Evolutionary conservation across 1,284 basidiomycete species (phyloP).

Genomic region (Entoloma clypeatum): DNA sequence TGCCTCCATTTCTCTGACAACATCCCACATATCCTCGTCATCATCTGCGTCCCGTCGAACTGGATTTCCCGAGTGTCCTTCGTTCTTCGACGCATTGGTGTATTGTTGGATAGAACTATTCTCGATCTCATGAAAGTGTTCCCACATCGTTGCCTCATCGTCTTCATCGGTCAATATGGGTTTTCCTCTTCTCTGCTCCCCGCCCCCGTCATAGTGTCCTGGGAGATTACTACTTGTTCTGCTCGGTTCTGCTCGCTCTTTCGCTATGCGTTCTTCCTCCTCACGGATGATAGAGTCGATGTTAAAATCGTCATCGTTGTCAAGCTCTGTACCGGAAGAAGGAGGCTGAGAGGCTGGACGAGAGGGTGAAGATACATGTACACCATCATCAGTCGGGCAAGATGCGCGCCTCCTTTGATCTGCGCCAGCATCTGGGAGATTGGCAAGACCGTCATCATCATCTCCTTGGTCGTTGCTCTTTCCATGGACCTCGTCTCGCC

Average conservation of each 20-base stretch:
- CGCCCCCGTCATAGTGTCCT: conserved; percentile 6
- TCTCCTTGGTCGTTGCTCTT: conserved; percentile 30
- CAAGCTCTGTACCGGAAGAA: conserved; percentile 39
- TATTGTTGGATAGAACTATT: conserved; percentile 10
- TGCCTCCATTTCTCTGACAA: conserved; percentile 55
- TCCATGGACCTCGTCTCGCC: conserved; percentile 69
- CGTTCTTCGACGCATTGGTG: too few species aligned
- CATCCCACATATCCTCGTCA: conserved; percentile 68
- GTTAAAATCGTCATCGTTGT: conserved; percentile 50
- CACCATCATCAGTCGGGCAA: conserved; percentile 23
- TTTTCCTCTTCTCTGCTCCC: conserved; percentile 2
- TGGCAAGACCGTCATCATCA: conserved; percentile 26
- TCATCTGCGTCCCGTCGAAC: conserved; percentile 32
- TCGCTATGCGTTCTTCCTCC: conserved; percentile 39
- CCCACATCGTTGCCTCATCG: conserved; percentile 61
- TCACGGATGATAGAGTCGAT: conserved; percentile 48
- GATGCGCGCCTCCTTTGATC: conserved; percentile 11
- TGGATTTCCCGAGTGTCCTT: conserved; percentile 6
- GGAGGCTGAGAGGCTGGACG: conserved; percentile 47
- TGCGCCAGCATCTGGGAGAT: conserved; percentile 24
- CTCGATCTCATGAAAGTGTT: conserved; percentile 34
- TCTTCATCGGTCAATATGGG: conserved; percentile 38
- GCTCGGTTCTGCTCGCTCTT: conserved; percentile 15
- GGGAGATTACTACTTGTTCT: conserved; percentile 10
- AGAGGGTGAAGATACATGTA: conserved; percentile 35